Base-by-base conservation (phyloP, 2,329 filamentous ascomycete species). In the Tolypocladium paradoxum region DNA sequence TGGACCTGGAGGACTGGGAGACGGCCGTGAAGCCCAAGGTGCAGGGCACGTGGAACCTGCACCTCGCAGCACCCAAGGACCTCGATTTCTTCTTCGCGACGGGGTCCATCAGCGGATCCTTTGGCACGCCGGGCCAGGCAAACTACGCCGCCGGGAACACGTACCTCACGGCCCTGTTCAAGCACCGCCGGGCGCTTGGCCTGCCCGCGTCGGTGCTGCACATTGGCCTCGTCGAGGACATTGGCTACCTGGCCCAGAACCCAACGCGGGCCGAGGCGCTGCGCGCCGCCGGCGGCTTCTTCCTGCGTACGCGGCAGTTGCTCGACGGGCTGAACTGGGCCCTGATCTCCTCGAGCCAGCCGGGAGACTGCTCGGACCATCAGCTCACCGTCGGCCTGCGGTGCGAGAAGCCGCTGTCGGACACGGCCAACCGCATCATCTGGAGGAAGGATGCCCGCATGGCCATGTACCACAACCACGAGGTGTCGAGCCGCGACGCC, bases 11-110 rank as follows among this genome's bases (percentile, higher is more conserved):
- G 2, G 46, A 56, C 35, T 56, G 55, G 55, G 35, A 6, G 8
- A 43, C 43, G 3, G 48, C 18, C 16, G 29, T 45, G 20, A 38
- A 54, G 48, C 9, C 65, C n/a, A 70, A 69, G 46, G 63, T 62
- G 2, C 29, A 53, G 7, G 64, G 58, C 64, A 67, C 54, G 48
- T 65, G 24, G 62, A 64, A 53, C 31, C 48, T 56, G 22, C 53
- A 57, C 20, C 35, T 65, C 9, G 35, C 48, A 8, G 54, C 54
- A 3, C 48, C 50, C 0, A 53, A 56, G 2, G 31, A 31, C 31
- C 54, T 68, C n/a, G 65, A 67, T 52, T 64, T 69, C 56, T 68
- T 69, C 53, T 51, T 68, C 45, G 51, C 62, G 27, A 59, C 64
- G 51, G 58, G 56, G 24, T 68, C 66, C 14, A 53, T 64, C 5